phyloP scores from a whole-genome alignment of 2,329 filamentous ascomycete species.

The Scedosporium minutisporum region DNA sequence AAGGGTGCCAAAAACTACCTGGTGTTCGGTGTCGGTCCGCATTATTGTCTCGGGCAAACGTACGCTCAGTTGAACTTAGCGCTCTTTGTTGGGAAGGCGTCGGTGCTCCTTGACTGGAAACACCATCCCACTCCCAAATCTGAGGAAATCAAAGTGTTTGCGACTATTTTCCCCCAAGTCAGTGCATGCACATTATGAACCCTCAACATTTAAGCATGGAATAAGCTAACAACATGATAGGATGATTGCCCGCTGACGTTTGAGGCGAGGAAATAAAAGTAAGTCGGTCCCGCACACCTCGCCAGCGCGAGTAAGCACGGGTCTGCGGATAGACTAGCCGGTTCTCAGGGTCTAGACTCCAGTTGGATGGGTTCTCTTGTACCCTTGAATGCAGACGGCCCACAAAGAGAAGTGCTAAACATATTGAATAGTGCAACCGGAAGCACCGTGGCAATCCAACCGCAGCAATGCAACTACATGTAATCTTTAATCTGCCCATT shows the following conservation, averaged over 20 bases:
- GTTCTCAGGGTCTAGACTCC: too few species aligned
- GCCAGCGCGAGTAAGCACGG: too few species aligned
- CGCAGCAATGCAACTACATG: not conserved
- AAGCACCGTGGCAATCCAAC: not conserved
- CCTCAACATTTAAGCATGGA: not conserved
- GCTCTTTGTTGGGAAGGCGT: conserved; percentile 82
- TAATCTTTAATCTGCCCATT: too few species aligned
- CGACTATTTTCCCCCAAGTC: conserved; percentile 95
- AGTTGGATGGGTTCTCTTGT: too few species aligned
- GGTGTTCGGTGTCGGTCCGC: conserved; percentile 89
- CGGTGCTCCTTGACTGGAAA: conserved; percentile 78
- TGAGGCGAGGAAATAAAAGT: conserved; percentile 40
- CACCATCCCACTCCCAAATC: conserved; percentile 75
- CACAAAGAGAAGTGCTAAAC: too few species aligned
- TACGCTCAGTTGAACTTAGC: conserved; percentile 87
- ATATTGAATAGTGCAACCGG: not conserved
- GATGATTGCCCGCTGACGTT: conserved; percentile 79
- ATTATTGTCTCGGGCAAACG: conserved; percentile 91
- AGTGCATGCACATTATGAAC: conserved; percentile 21
- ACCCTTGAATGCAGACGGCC: too few species aligned
- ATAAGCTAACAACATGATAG: conserved; percentile 30
- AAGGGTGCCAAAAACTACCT: conserved; percentile 88
- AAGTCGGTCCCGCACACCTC: not conserved
- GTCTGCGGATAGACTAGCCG: too few species aligned
- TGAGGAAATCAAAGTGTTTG: conserved; percentile 97